phyloP scores from a whole-genome alignment of 1,139 yeast species.

The Pichia sp. region DNA sequence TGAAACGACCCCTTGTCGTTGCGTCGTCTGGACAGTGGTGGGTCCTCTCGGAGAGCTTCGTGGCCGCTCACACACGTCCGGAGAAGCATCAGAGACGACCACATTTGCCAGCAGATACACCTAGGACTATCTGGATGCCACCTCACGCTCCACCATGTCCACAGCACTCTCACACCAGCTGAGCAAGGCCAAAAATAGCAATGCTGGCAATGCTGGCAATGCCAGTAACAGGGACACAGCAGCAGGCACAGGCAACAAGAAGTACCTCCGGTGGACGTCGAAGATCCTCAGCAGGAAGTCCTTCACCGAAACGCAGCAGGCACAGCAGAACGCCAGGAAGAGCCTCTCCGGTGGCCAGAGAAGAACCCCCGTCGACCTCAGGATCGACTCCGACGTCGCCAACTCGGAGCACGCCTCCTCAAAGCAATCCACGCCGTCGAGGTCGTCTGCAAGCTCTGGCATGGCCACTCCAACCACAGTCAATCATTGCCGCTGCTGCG shows the following conservation, averaged over 20 bases:
- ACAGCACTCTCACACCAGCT: not conserved
- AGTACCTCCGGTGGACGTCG: not conserved
- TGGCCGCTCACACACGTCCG: too few relatives aligned
- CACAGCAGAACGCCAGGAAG: not conserved
- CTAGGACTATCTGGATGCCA: too few relatives aligned
- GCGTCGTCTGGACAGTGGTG: too few relatives aligned
- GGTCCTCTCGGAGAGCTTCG: too few relatives aligned
- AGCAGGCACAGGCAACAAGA: not conserved
- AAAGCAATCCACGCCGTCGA: not conserved
- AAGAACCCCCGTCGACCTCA: not conserved
- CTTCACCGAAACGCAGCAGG: not conserved
- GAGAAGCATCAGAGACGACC: too few relatives aligned
- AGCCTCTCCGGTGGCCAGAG: too few relatives aligned
- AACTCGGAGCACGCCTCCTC: not conserved
- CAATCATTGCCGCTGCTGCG: constrained; percentile 52
- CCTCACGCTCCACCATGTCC: not conserved
- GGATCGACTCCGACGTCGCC: not conserved
- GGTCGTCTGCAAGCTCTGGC: not conserved
- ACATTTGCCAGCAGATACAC: too few relatives aligned
- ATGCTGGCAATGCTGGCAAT: too few relatives aligned
- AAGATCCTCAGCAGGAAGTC: not conserved
- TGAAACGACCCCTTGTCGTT: too few relatives aligned
- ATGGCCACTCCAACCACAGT: too few relatives aligned
- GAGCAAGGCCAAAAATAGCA: not conserved
- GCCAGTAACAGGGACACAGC: not conserved